Evolutionary conservation across 139 green algal genomes (phyloP).

Genomic region (Raphidocelis subcapitata): DNA sequence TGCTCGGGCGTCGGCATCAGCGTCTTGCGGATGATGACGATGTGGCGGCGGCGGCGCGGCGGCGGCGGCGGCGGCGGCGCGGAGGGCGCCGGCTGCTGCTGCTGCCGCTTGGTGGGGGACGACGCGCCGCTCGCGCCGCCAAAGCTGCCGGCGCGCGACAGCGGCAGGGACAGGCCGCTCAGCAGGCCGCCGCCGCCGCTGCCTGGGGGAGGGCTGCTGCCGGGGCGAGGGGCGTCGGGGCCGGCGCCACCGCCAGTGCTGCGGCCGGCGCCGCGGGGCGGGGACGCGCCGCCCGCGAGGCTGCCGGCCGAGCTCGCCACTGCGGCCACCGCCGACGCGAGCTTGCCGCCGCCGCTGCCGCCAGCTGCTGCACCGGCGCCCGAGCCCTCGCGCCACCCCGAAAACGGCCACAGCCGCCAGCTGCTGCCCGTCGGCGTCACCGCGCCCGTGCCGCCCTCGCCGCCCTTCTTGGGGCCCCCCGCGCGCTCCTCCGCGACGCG

Average conservation of each 20-base stretch:
- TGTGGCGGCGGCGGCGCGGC: conserved; percentile 10
- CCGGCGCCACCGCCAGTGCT: not conserved
- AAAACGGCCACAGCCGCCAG: conserved; percentile 63
- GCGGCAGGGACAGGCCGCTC: too few relatives aligned
- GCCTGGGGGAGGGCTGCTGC: too few relatives aligned
- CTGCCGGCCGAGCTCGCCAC: too few relatives aligned
- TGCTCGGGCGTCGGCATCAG: conserved; percentile 59
- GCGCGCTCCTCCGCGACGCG: too few relatives aligned
- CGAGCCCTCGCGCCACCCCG: conserved; percentile 13
- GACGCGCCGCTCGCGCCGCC: not conserved
- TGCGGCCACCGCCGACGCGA: too few relatives aligned
- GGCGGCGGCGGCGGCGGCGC: not conserved
- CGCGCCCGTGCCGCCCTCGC: not conserved
- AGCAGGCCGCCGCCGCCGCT: too few relatives aligned
- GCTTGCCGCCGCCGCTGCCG: too few relatives aligned
- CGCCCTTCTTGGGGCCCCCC: conserved; percentile 7
- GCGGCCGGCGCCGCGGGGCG: not conserved
- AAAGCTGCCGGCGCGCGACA: not conserved
- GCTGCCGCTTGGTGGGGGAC: not conserved
- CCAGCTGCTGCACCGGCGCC: too few relatives aligned
- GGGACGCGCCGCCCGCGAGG: not conserved
- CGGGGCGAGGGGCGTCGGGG: not conserved
- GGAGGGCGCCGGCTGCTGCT: not conserved
- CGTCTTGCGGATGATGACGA: conserved; percentile 51
- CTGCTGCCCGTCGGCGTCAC: conserved; percentile 23